Conservation (phyloP, 2,329 filamentous ascomycete species). For the Calonectria crousiana region DNA sequence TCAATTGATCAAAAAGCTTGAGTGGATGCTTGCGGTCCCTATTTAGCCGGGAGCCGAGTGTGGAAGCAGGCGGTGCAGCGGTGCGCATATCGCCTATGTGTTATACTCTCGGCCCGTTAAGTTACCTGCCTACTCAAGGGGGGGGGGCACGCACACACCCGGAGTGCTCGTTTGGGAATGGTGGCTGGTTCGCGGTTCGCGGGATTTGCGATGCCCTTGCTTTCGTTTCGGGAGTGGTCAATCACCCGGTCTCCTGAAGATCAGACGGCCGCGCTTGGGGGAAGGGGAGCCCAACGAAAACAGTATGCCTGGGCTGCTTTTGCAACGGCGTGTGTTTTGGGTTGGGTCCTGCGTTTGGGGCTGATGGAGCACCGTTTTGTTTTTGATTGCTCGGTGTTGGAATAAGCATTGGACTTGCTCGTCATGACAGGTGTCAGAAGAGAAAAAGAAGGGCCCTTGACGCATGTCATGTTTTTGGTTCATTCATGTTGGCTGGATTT, state of each 20-base stretch:
- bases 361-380: not conserved
- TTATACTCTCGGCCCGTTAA: too few species aligned
- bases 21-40: not conserved
- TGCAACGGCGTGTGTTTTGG: not conserved
- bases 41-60: conserved; percentile 1
- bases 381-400: not conserved
- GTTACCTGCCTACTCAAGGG: not conserved
- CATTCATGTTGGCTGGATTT: not conserved
- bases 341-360: not conserved
- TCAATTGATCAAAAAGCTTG: not conserved
- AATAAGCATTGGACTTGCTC: not conserved
- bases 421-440: not conserved
- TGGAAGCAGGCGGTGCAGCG: not conserved
- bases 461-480: not conserved
- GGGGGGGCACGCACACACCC: not conserved
- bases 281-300: not conserved
- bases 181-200: not conserved
- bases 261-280: not conserved
- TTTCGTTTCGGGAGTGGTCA: not conserved
- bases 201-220: not conserved
- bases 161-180: conserved; percentile 18
- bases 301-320: not conserved
- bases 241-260: conserved; percentile 1
- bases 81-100: not conserved
- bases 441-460: not conserved